These are phyloP conservation scores for Trichoderma sp. DNA, from an alignment of 2,329 filamentous ascomycete species.

Conservation along the genomic window DNA sequence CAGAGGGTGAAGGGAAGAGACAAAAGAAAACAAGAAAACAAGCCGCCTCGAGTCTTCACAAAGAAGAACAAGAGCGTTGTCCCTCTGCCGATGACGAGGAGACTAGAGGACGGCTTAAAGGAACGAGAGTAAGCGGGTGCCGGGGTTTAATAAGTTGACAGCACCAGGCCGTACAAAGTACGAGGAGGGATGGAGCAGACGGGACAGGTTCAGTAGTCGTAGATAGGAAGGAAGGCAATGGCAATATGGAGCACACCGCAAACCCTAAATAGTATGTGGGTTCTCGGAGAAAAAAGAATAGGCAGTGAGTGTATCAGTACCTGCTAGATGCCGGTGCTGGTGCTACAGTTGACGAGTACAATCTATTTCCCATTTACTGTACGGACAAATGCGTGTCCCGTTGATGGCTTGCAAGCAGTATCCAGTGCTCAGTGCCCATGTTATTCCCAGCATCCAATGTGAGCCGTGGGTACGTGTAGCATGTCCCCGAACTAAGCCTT, in stretches of 20 bases:
- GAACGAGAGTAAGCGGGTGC: background rate
- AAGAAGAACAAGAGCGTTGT: background rate
- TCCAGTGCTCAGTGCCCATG: conserved; percentile 6
- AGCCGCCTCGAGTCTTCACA: background rate
- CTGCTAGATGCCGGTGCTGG: background rate
- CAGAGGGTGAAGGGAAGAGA: background rate
- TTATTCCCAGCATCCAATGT: conserved; percentile 1
- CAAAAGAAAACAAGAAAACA: background rate
- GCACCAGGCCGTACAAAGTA: background rate
- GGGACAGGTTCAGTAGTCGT: background rate
- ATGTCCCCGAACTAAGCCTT: conserved; percentile 11
- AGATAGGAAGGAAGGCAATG: background rate
- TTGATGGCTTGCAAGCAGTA: background rate
- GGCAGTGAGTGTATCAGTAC: background rate
- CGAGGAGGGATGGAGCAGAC: background rate
- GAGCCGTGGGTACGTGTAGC: background rate
- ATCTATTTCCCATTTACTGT: background rate
- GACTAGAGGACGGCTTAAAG: background rate
- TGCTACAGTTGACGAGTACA: background rate
- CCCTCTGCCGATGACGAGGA: background rate
- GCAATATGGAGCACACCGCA: background rate
- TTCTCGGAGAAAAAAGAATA: background rate
- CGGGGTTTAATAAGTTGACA: background rate
- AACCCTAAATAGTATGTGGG: background rate
- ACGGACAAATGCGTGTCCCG: background rate